Evolutionary conservation across 148 eudicot species (phyloP), one percentile per base, ranked within the genome.

Genomic region (Fagopyrum homotropicum): DNA sequence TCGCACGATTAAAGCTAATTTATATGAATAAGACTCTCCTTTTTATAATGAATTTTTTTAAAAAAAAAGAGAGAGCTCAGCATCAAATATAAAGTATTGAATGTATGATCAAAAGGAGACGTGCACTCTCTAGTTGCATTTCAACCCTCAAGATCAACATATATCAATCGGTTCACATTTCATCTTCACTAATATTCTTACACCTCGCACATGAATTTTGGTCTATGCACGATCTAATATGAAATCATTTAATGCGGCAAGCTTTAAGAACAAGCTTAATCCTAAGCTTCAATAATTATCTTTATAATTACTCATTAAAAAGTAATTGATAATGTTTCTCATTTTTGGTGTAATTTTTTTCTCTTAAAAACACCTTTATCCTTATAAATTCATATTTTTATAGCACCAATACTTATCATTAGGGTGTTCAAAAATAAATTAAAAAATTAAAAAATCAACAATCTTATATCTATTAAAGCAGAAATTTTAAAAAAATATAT

Each of bases 21-120:
- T 57, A 63, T 0, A 30, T 29, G 12, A 35, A 66, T 43, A 10
- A 43, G 14, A 15, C 45, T 60, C 4, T 8, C 15, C 14, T 64
- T 5, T 60, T 22, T 22, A 22, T 22, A 22, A 22, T 22, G 26
- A n/a, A n/a, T 59, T 59, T 64, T 64, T 1, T 0, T 35, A 66
- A 66, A 40, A 47, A 64, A 66, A 66, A 40, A 47, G 35, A 11
- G 45, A 66, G 7, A 66, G 17, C 30, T 66, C 19, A 66, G 47
- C 71, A 66, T 66, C 71, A 40, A 66, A 66, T 35, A 66, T 66
- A 66, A 66, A 66, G 71, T 43, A 40, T 35, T 66, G 71, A 66
- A 29, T 43, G 0, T 4, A 43, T 66, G 45, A 40, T 35, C 2
- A 66, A 66, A 66, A 40, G 71, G 14, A 66, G 47, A 35, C 4